Evolutionary conservation across 2,329 filamentous ascomycete species (phyloP).

Genomic region (Cadophora gregata): DNA sequence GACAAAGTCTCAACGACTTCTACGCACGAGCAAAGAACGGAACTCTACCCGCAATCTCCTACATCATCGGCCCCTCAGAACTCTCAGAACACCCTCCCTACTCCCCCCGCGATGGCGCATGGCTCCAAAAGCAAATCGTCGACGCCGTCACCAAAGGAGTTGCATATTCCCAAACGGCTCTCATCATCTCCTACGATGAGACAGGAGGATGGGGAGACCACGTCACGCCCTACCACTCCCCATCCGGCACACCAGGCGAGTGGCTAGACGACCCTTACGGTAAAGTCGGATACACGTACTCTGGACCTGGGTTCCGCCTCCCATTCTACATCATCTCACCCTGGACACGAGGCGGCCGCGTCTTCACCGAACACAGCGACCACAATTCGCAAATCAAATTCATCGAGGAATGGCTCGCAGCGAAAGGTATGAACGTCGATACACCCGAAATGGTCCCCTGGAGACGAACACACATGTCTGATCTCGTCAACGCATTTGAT

Average conservation of each 20-base stretch:
- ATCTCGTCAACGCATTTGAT: conserved; percentile 55
- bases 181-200: conserved; percentile 43
- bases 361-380: conserved; percentile 60
- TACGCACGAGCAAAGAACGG: conserved; percentile 56
- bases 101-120: conserved; percentile 58
- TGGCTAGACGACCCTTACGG: conserved; percentile 56
- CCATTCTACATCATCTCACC: conserved; percentile 62
- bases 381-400: conserved; percentile 62
- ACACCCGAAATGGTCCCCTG: conserved; percentile 52
- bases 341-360: conserved; percentile 58
- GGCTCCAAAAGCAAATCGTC: conserved; percentile 59
- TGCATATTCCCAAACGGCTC: conserved; percentile 47
- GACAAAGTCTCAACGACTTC: conserved; percentile 51
- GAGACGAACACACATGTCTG: conserved; percentile 54
- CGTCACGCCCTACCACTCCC: conserved; percentile 58
- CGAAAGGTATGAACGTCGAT: conserved; percentile 49
- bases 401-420: conserved; percentile 56
- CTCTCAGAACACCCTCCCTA: conserved; percentile 61
- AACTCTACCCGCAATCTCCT: conserved; percentile 57
- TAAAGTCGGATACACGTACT: conserved; percentile 49
- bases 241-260: conserved; percentile 56
- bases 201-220: conserved; percentile 62
- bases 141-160: conserved; percentile 56
- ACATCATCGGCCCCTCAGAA: conserved; percentile 56
- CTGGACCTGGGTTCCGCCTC: conserved; percentile 54